Base-by-base conservation (phyloP, 169 alveolate species). In the Cryptosporidium xiaoi region DNA sequence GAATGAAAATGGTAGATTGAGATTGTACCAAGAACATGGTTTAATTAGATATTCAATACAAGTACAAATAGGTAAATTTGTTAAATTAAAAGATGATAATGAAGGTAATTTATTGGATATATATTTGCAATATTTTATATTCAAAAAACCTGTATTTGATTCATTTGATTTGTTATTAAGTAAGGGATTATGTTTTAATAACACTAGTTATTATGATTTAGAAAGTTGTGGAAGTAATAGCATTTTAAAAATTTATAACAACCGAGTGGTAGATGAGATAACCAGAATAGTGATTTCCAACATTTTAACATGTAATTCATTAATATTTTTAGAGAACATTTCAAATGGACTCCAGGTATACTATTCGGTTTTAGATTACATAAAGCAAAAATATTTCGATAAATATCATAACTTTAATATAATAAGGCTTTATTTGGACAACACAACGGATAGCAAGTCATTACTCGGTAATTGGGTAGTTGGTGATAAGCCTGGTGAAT, bases 391-490 rank as follows among this genome's bases (percentile, higher is more conserved):
- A 20, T 29, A 69, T n/a, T 69, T 69, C 29, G 55, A 56, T 24
- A 24, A 56, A 8, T 27, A 51, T 16, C 55, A 55, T 0, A 20
- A 66, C 6, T 66, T 51, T 64, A 84, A 90, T 24, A 68, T 84
- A 7, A 83, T 92, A 46, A 77, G 90, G 18, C 51, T 94, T 3
- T 93, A 94, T 71, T 66, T 93, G 34, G 97, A 94, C 71, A 95
- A 94, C 44, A 82, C 89, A 34, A 87, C 94, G 3, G 97, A 94
- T 58, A 90, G 93, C 46, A 91, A 93, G 71, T 53, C 95, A 5
- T 83, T 94, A 60, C 51, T 94, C 33, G 95, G 97, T 12, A 60
- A 91, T 46, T 94, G 96, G 96, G 83, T 92, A 62, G 82, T 92
- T 51, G 92, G 92, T 10, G 95, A 92, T 51, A 90, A 85, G 7